phyloP scores from a whole-genome alignment of 345 rosid genomes.

The Zanthoxylum bungeanum region DNA sequence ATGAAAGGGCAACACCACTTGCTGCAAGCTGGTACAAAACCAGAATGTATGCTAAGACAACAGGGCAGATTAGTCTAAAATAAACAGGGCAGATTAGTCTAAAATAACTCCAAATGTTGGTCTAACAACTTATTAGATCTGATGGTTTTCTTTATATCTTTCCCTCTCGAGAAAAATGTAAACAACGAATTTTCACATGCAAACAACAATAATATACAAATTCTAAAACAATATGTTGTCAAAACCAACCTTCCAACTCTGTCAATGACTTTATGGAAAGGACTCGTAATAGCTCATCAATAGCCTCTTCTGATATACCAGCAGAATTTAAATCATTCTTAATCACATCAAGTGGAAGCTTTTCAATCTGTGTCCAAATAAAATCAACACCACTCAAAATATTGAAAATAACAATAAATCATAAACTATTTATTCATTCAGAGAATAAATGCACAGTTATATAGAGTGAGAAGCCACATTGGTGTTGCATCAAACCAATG shows the following conservation, averaged over 20 bases:
- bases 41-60: neutral
- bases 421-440: neutral
- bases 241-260: constrained; percentile 68
- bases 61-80: neutral
- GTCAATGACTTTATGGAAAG: constrained; percentile 73
- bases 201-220: constrained; percentile 1
- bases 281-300: constrained; percentile 68
- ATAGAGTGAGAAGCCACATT: neutral
- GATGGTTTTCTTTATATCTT: neutral
- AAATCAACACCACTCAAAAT: constrained; percentile 5
- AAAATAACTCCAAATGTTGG: neutral
- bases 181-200: neutral
- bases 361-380: constrained; percentile 54
- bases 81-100: neutral
- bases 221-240: constrained; percentile 2
- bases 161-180: neutral
- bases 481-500: constrained; percentile 8
- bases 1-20: neutral
- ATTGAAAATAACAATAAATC: neutral
- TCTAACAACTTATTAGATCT: neutral
- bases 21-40: neutral
- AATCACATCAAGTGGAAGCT: constrained; percentile 69
- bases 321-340: constrained; percentile 62
- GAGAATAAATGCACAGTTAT: neutral
- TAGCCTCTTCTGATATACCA: constrained; percentile 67